Evolutionary conservation across 805 yeast genomes (phyloP).

Genomic region (Candida hungchunana): DNA sequence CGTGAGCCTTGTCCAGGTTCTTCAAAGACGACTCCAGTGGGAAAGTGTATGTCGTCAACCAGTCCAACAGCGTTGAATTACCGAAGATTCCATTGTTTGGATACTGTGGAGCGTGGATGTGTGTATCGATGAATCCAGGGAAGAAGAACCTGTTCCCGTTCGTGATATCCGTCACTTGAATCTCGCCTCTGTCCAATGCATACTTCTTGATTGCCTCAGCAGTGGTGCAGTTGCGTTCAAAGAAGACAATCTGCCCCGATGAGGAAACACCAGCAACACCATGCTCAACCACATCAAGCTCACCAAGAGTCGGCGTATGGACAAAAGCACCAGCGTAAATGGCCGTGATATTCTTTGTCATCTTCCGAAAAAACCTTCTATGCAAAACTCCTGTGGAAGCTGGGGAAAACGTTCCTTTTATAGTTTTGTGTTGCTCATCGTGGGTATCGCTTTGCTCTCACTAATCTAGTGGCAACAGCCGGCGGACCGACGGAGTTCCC

Average conservation of each 20-base stretch:
- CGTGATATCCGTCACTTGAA: conserved; percentile 32
- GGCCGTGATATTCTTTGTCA: conserved; percentile 18
- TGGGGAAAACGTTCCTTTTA: no score
- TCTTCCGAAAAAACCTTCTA: no score
- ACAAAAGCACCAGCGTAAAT: conserved; percentile 67
- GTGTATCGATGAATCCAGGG: conserved; percentile 82
- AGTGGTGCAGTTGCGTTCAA: conserved; percentile 16
- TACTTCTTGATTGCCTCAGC: conserved; percentile 11
- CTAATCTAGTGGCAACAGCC: no score
- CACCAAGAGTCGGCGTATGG: conserved; percentile 62
- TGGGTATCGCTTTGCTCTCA: no score
- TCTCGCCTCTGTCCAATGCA: conserved; percentile 24
- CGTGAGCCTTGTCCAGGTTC: conserved; percentile 48
- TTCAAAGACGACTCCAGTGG: conserved; percentile 74
- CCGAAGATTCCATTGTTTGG: conserved; percentile 85
- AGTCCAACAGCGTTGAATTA: conserved; percentile 76
- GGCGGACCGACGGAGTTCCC: no score
- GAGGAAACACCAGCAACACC: conserved; percentile 61
- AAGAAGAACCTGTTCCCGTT: conserved; percentile 53
- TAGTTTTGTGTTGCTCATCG: no score
- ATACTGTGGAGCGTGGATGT: conserved; percentile 80
- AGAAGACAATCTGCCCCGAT: conserved; percentile 30
- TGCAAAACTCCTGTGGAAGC: no score
- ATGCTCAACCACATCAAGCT: conserved; percentile 49
- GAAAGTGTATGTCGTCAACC: conserved; percentile 86